These are phyloP conservation scores for Calcarisporium arbuscula DNA, from an alignment of 2,329 filamentous ascomycete genomes.

Conservation along the genomic window DNA sequence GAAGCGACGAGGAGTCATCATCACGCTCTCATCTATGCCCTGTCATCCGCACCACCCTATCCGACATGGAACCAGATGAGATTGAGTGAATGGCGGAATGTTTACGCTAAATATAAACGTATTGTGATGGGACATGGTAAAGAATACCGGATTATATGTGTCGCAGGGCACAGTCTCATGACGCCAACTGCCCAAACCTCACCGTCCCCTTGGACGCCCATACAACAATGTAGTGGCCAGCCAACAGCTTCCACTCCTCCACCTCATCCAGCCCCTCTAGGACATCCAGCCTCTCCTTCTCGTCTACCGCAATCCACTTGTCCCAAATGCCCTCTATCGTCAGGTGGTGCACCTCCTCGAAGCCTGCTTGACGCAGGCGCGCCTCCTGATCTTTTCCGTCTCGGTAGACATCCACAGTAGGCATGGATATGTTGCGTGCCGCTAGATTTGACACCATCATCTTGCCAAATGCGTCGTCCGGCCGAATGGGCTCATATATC, in stretches of 20 bases:
- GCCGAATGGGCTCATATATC: slow-evolving; percentile 84
- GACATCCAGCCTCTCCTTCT: slow-evolving; percentile 72
- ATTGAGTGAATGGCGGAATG: no score
- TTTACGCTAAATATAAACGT: no score
- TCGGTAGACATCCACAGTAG: slow-evolving; percentile 70
- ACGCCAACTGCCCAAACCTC: no score
- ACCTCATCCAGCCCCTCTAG: slow-evolving; percentile 91
- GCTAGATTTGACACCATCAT: slow-evolving; percentile 91
- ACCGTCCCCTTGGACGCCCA: slow-evolving; percentile 68
- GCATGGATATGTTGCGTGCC: slow-evolving; percentile 73
- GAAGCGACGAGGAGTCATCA: no score
- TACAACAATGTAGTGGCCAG: slow-evolving; percentile 80
- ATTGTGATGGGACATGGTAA: no score
- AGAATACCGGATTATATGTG: no score
- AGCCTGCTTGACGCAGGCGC: slow-evolving; percentile 61
- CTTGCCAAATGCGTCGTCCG: slow-evolving; percentile 77
- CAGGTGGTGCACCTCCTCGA: slow-evolving; percentile 38
- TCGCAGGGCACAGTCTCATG: no score
- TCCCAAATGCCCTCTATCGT: slow-evolving; percentile 62
- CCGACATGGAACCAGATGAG: no score
- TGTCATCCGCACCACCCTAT: no score
- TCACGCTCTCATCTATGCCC: no score
- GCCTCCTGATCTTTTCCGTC: slow-evolving; percentile 61
- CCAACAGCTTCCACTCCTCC: slow-evolving; percentile 86
- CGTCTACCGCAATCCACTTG: slow-evolving; percentile 60